phyloP scores from a whole-genome alignment of 2,329 filamentous ascomycete genomes.

The Pseudocercospora crystallina region DNA sequence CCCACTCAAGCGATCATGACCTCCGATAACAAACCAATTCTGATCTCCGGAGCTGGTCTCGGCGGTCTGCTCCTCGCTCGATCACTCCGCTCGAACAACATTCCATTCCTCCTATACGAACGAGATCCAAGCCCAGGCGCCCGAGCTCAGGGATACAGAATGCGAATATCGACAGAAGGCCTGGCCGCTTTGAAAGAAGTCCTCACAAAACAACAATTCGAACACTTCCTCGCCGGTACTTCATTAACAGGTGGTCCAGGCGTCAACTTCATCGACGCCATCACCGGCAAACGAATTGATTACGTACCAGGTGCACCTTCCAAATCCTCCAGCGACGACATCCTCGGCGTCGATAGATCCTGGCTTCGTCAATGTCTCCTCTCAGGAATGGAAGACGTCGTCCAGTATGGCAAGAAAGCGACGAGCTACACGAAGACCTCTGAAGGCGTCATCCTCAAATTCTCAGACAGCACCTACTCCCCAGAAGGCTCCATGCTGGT shows the following conservation, averaged over 20 bases:
- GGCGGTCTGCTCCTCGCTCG: constrained; percentile 24
- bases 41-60: constrained; percentile 24
- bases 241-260: no score
- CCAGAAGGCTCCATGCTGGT: constrained; percentile 17
- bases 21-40: no score
- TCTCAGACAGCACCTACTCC: constrained; percentile 12
- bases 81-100: constrained; percentile 18
- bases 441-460: no score
- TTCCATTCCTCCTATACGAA: constrained; percentile 21
- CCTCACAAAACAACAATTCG: constrained; percentile 17
- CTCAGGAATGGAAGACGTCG: constrained; percentile 18
- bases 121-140: constrained; percentile 17
- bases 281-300: constrained; percentile 16
- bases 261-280: constrained; percentile 18
- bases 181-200: constrained; percentile 15
- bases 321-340: constrained; percentile 14
- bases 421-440: constrained; percentile 5
- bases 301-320: no score
- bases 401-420: constrained; percentile 18
- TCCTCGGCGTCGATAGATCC: constrained; percentile 17
- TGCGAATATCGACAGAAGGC: constrained; percentile 19
- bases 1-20: no score
- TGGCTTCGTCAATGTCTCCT: constrained; percentile 17
- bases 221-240: constrained; percentile 16
- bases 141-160: constrained; percentile 22